Evolutionary conservation across 495 filamentous ascomycete genomes (phyloP), one percentile per base, ranked within the genome.

Genomic region (Penicillium alfredii): DNA sequence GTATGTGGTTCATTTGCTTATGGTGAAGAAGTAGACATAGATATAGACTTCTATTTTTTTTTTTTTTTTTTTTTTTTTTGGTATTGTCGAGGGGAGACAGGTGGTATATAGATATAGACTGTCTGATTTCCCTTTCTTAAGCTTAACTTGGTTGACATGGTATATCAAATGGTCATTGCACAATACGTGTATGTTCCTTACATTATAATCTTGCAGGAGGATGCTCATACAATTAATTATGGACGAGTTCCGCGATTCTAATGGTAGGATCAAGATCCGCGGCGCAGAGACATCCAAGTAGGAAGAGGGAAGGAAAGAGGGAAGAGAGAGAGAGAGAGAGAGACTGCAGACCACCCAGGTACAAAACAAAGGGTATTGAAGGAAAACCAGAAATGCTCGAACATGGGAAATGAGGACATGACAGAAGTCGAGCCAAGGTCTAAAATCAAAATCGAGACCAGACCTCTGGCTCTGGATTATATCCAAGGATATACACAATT

Each of bases 1-100:
- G 33, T 68, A 67, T 60, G 33, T 71, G 42, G 60, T 69, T 10
- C 66, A 71, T 55, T 40, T 64, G 18, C 37, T 71, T 30, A 25
- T 68, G 37, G 42, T 58, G 15, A 60, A 44, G 35, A 45, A 41
- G 38, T 26, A 44, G 35, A 33, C 3, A 23, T 5, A 39, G 20
- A 3, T 14, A 16, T 20, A 35, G 24, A 24, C 8, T 20, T 10
- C 9, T 10, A 27, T 25, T 8, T 8, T 25, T 8, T 8, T 5
- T 3, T 4, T 9, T 25, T 25, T 9, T 24, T 8, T 8, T n/a
- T 25, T 25, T 25, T 4, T 0, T 4, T 8, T 25, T 9, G 23
- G 11, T 2, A 25, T 4, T 25, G 23, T 8, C 3, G 3, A 0
- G 8, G 3, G 23, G 5, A 2, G 11, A 25, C 4, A 25, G 23